Evolutionary conservation across 2,329 filamentous ascomycete genomes (phyloP), one percentile per base, ranked within the genome.

Genomic region (Canariomyces notabilis): DNA sequence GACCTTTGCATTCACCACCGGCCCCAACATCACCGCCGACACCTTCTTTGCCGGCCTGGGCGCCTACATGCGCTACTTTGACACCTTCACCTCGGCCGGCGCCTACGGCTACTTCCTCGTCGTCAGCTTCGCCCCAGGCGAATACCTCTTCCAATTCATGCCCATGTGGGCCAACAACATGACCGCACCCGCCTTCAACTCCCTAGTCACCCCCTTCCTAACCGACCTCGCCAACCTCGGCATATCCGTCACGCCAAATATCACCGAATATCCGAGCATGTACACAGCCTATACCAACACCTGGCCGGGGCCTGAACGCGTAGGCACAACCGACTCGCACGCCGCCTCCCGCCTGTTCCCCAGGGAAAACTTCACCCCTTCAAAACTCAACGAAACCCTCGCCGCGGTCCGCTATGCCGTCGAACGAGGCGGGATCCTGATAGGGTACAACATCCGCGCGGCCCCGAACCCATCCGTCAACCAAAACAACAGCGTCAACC

Each of bases 1-100:
- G 46, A 59, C 53, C 4, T 63, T 59, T 34, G 38, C 38, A 16
- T 57, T 60, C 44, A 22, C 73, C 52, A 50, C 77, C 42, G 67
- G 76, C 54, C 58, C 79, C 50, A 68, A 70, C 50, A 61, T 75
- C 41, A 58, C 72, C 41, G 71, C 67, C 44, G 26, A 85, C 42
- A 52, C 56, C 22, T 66, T 64, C 51, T 66, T 61, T 57, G 46
- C 44, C 7, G 60, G 53, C 18, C 46, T 65, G 8, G 36, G 55
- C 9, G 55, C 51, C 19, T 65, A 63, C 52, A 52, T 62, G 41
- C 42, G 42, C 33, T 58, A 57, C 33, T 63, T 66, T 43, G 55
- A 59, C 33, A 33, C 37, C 22, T 60, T 61, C 44, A 55, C 57
- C 35, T 56, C 61, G 18, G 56, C 57, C 18, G 61, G 61, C 32